Percentiles rank a stretch among this genome's conserved stretches.
Evolutionary conservation across 352 stramenopile species (phyloP).

Genomic region (Blastocystis sp.): DNA sequence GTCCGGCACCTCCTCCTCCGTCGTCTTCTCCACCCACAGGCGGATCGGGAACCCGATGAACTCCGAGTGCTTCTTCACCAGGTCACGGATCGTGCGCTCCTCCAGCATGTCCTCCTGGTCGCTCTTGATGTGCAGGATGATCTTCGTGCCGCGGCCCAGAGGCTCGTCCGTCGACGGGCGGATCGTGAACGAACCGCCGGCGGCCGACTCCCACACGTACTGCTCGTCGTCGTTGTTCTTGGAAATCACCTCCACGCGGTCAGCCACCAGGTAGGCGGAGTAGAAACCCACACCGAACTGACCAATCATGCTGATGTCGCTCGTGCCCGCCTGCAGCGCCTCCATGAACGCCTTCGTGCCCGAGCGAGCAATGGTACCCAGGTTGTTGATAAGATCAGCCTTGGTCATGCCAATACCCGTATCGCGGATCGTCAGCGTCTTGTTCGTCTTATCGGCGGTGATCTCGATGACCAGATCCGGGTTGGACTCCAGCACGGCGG

Average conservation of each 20-base stretch:
- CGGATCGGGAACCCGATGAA: constrained; percentile 99
- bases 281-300: constrained; percentile 77
- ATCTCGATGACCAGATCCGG: constrained; percentile 97
- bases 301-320: constrained; percentile 98
- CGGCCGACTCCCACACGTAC: constrained; percentile 93
- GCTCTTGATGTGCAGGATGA: constrained; percentile 92
- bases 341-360: constrained; percentile 92
- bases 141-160: constrained; percentile 73
- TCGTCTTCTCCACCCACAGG: constrained; percentile 98
- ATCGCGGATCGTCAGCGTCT: constrained; percentile 89
- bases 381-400: constrained; percentile 90
- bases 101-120: constrained; percentile 98
- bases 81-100: constrained; percentile 94
- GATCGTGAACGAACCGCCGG: constrained; percentile 94
- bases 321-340: constrained; percentile 76
- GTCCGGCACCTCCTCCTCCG: constrained; percentile 87
- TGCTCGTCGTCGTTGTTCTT: constrained; percentile 98
- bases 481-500: constrained; percentile 89
- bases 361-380: constrained; percentile 99
- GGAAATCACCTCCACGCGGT: constrained; percentile 94
- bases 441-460: constrained; percentile 97
- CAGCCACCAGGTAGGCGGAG: constrained; percentile 96
- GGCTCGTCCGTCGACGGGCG: constrained; percentile 74
- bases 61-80: constrained; percentile 99
- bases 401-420: no score